These are phyloP conservation scores for Diaporthe sp. DNA, from an alignment of 2,329 filamentous ascomycete genomes.

Conservation along the genomic window DNA sequence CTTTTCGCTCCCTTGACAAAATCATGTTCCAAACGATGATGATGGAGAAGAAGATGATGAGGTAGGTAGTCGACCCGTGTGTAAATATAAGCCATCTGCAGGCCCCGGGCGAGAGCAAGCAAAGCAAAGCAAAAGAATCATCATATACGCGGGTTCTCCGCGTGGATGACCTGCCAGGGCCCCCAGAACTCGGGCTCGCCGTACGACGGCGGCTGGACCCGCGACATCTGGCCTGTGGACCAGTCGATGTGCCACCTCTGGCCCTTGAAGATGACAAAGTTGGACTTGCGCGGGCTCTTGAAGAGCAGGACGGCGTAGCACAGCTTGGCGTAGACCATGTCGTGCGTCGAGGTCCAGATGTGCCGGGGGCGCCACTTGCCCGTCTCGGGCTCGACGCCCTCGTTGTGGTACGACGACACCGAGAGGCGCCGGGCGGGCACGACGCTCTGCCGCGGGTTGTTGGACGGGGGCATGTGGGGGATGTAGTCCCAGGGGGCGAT, in stretches of 20 bases:
- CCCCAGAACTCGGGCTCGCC: slow-evolving; percentile 64
- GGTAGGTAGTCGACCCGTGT: neutral
- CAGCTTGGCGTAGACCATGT: slow-evolving; percentile 71
- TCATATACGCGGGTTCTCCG: slow-evolving; percentile 63
- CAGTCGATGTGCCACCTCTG: slow-evolving; percentile 73
- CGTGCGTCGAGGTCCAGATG: slow-evolving; percentile 68
- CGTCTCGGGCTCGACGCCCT: slow-evolving; percentile 61
- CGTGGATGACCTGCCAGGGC: slow-evolving; percentile 64
- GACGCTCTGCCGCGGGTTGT: neutral
- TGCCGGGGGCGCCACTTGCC: slow-evolving; percentile 71
- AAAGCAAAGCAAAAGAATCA: neutral
- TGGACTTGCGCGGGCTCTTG: slow-evolving; percentile 69
- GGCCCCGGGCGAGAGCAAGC: neutral
- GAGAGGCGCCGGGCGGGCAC: slow-evolving; percentile 55
- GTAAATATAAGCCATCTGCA: neutral
- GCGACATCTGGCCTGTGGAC: slow-evolving; percentile 68
- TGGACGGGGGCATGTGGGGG: neutral
- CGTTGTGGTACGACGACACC: slow-evolving; percentile 61
- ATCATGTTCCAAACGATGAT: slow-evolving; percentile 8
- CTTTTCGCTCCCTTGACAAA: slow-evolving; percentile 34
- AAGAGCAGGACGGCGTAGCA: slow-evolving; percentile 72
- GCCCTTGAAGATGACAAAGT: slow-evolving; percentile 69
- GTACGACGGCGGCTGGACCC: slow-evolving; percentile 68
- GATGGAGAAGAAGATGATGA: neutral
- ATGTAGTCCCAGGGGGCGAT: slow-evolving; percentile 31